Evolutionary conservation across 306 rosid species (phyloP), one percentile per base, ranked within the genome.

Genomic region (Malus sieversii): DNA sequence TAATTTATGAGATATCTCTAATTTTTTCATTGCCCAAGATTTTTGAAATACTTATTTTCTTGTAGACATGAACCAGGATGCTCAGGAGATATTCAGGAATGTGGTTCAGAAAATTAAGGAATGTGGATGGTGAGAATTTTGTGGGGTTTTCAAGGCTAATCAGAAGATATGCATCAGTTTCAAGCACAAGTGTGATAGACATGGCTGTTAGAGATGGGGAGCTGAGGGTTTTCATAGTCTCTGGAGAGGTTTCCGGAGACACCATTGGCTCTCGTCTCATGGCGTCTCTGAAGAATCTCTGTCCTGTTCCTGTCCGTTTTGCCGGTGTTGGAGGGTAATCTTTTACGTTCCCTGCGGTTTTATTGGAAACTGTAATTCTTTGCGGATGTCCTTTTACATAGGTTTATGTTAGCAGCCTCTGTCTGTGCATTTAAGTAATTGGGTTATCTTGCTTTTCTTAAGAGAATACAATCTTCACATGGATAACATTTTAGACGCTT

Each of bases 221-320:
- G 79, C 85, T 94, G 55, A 90, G 96, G 83, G 86, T 90, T 33
- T 94, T 92, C 84, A 53, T 94, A 48, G 97, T 94, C 55, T 85
- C 92, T 13, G 98, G 98, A 38, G 96, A 92, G 77, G 96, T 90
- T 80, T 94, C 96, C 33, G 97, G 96, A n/a, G 98, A 94, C 66
- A 82, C 88, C 69, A 92, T 90, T 35, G 98, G 90, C 66, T 88
- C 96, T 80, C 91, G 96, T 77, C 86, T 87, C 65, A 92, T 94
- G 98, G 80, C 85, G 27, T 90, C 95, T 19, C 84, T 90, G 23
- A 86, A 83, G 78, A 84, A 79, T 65, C 87, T 87, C 22, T 88
- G 87, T 61, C 93, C 89, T 45, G 72, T 90, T 35, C 92, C 96
- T 68, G 53, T 89, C 67, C 80, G 75, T 5, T 94, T 94, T 76